phyloP scores from a whole-genome alignment of 208 protist species.

The Leishmania tarentolae region DNA sequence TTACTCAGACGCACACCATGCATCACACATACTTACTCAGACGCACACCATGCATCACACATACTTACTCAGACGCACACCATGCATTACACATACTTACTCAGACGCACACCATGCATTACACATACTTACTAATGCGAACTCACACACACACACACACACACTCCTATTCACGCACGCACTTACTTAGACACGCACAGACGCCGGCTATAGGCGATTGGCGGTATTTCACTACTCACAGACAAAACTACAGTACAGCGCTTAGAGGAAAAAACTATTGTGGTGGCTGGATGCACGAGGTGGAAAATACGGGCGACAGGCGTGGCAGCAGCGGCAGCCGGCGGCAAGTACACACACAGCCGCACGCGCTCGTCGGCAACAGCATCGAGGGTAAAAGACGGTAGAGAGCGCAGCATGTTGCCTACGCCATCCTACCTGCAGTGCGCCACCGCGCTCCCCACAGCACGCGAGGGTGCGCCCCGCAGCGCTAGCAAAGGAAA shows the following conservation, averaged over 20 bases:
- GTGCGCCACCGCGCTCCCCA: background rate
- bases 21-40: background rate
- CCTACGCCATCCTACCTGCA: background rate
- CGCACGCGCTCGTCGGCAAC: background rate
- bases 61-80: too few species aligned
- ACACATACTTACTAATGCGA: too few species aligned
- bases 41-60: too few species aligned
- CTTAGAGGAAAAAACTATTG: background rate
- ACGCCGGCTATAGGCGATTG: background rate
- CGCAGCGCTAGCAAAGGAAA: background rate
- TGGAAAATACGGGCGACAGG: background rate
- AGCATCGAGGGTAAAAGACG: background rate
- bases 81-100: background rate
- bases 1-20: conserved; percentile 7
- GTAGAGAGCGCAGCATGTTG: background rate
- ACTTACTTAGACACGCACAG: background rate
- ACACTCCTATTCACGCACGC: background rate
- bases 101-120: background rate
- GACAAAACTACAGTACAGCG: background rate
- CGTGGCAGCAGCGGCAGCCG: background rate
- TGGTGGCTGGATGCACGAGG: background rate
- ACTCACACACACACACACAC: conserved; percentile 1
- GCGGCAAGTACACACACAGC: background rate
- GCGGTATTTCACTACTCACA: background rate
- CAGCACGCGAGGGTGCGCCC: background rate